Base-by-base conservation (phyloP, 768 basidiomycete genomes). In the Lanmaoa rubissima region DNA sequence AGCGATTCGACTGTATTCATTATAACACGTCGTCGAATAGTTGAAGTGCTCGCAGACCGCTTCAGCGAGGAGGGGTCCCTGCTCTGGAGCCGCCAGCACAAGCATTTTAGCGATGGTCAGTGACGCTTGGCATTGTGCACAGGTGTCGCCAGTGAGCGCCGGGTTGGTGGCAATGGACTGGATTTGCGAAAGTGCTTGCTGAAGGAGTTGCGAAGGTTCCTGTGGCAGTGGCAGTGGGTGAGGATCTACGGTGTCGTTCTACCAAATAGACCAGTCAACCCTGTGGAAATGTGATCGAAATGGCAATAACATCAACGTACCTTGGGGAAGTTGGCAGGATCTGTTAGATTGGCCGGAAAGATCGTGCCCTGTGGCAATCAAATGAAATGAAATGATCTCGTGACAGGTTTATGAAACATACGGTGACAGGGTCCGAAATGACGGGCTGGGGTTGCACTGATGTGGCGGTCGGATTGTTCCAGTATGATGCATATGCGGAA, bases 381-480 rank as follows among this genome's bases (percentile, higher is more conserved):
- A 21, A 36, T 53, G 7, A 55, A 54, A 42, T 40, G 19, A 44
- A 36, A 50, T 36, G 10, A 42, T 41, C 38, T 32, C 12, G 21
- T 11, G 38, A 44, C 36, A 35, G n/a, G 24, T 26, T 61, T 58
- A 38, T 42, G 46, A 55, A 48, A 65, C 73, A 42, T 46, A 87
- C 88, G 42, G 79, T 77, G 39, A 88, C 80, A 4, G 85, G 83
- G 67, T 89, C 87, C 31, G 86, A 82, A 41, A 90, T 78, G 31
- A 88, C 78, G 1, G 87, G 87, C 68, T 89, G 87, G 5, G 82
- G 82, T 68, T 90, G 88, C 1, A 76, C 82, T 24, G 81, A 80
- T 4, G 87, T 88, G 34, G 81, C 83, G 1, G 85, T 89, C 10
- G 87, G 85, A 59, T 79, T 70, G 65, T 89, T 89, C 74, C 82